Conservation (phyloP, 768 basidiomycete species). For the Boletus tylopilopsis region DNA sequence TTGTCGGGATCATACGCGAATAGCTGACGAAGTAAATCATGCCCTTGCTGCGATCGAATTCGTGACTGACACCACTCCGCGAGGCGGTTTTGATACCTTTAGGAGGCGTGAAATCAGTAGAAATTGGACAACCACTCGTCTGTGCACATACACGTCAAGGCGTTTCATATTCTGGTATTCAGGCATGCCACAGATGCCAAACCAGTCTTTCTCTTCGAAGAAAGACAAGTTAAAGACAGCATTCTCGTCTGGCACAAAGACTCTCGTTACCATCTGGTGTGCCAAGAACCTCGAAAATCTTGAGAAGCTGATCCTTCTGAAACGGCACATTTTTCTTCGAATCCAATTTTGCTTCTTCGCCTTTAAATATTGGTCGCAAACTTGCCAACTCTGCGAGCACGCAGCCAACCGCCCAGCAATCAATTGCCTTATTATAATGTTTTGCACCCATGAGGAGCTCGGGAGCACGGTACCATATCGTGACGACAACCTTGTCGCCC, state of each 20-base stretch:
- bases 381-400: constrained; percentile 96
- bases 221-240: constrained; percentile 1
- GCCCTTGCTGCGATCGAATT: constrained; percentile 57
- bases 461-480: constrained; percentile 98
- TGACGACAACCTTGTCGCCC: constrained; percentile 98
- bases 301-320: constrained; percentile 90
- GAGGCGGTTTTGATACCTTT: constrained; percentile 58
- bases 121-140: not conserved
- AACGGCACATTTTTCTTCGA: constrained; percentile 97
- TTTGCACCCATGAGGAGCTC: constrained; percentile 95
- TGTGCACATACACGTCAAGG: constrained; percentile 59
- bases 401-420: constrained; percentile 97
- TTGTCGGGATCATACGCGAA: constrained; percentile 91
- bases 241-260: not conserved
- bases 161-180: constrained; percentile 83
- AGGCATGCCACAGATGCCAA: constrained; percentile 77
- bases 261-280: constrained; percentile 65
- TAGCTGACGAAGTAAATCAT: constrained; percentile 80
- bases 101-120: constrained; percentile 20
- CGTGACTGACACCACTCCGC: constrained; percentile 72
- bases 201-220: constrained; percentile 80
- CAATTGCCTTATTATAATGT: constrained; percentile 95
- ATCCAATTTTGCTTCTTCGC: constrained; percentile 97
- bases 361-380: constrained; percentile 95
- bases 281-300: constrained; percentile 95